Percentiles rank a stretch among this genome's conserved stretches.
Evolutionary conservation across 108 stramenopile genomes (phyloP).

Genomic region (Mediolabrus comicus): DNA sequence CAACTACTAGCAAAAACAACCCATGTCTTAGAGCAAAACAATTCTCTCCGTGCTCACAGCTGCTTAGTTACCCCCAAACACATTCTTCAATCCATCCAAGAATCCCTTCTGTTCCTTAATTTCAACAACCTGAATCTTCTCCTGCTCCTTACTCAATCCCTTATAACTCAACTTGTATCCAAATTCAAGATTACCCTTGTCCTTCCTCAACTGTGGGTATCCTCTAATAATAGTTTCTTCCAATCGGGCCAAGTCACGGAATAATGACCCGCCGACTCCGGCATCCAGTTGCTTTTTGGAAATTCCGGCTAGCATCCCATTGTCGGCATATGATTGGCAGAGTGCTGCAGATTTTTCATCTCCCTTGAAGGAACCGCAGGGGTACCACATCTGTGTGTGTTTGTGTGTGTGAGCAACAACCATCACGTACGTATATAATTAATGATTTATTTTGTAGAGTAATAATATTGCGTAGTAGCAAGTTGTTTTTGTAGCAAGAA

Average conservation of each 20-base stretch:
- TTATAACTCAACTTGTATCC: slow-evolving; percentile 76
- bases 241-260: slow-evolving; percentile 54
- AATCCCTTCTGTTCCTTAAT: slow-evolving; percentile 72
- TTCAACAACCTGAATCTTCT: slow-evolving; percentile 64
- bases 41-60: too few species aligned
- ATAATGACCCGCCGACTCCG: slow-evolving; percentile 70
- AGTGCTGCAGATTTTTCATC: slow-evolving; percentile 82
- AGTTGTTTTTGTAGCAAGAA: neutral
- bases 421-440: too few species aligned
- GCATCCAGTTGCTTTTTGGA: slow-evolving; percentile 85
- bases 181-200: slow-evolving; percentile 68
- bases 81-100: slow-evolving; percentile 66
- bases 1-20: too few species aligned
- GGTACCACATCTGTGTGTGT: slow-evolving; percentile 83
- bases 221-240: slow-evolving; percentile 68
- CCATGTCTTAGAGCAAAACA: too few species aligned
- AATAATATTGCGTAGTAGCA: neutral
- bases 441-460: too few species aligned
- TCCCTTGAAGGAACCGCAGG: slow-evolving; percentile 89
- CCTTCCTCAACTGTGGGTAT: slow-evolving; percentile 74
- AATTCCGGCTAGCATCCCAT: slow-evolving; percentile 62
- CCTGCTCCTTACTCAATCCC: slow-evolving; percentile 70
- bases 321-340: slow-evolving; percentile 51
- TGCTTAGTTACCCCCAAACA: slow-evolving; percentile 55
- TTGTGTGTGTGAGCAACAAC: neutral